These are phyloP conservation scores for Carex arenaria DNA, from an alignment of 202 grass and related monocot genomes.

Conservation along the genomic window DNA sequence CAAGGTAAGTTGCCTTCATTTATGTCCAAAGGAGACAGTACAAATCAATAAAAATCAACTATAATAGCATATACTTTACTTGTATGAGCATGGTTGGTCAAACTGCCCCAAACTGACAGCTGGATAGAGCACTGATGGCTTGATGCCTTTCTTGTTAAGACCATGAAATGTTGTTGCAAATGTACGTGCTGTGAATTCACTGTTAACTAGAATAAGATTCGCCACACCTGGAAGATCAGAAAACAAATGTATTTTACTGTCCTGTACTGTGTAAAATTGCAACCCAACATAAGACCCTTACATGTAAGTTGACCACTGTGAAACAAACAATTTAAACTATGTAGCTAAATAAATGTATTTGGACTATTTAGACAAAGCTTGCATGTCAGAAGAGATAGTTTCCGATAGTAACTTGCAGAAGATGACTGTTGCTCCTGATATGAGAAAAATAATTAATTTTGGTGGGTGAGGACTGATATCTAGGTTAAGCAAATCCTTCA, in stretches of 20 bases:
- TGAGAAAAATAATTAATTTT: background rate
- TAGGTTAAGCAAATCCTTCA: background rate
- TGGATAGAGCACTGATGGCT: constrained; percentile 72
- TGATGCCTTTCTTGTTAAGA: constrained; percentile 63
- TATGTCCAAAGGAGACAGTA: background rate
- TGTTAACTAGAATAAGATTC: constrained; percentile 94
- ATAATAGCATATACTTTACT: constrained; percentile 54
- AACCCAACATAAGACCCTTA: background rate
- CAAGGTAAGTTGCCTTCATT: background rate
- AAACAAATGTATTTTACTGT: background rate
- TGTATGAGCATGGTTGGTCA: constrained; percentile 58
- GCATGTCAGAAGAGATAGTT: background rate
- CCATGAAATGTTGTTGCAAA: constrained; percentile 63
- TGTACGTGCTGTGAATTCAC: constrained; percentile 80
- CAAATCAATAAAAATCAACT: constrained; percentile 42
- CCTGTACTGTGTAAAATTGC: background rate
- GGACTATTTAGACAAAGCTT: background rate
- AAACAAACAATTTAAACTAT: background rate
- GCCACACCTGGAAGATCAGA: constrained; percentile 66
- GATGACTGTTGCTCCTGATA: background rate
- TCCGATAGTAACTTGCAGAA: background rate
- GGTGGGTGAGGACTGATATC: background rate
- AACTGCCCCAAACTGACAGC: constrained; percentile 81
- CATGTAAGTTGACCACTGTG: background rate
- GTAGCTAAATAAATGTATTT: background rate